These are phyloP conservation scores for Solidago caesia DNA, from an alignment of 129 eudicot species.

Conservation along the genomic window DNA sequence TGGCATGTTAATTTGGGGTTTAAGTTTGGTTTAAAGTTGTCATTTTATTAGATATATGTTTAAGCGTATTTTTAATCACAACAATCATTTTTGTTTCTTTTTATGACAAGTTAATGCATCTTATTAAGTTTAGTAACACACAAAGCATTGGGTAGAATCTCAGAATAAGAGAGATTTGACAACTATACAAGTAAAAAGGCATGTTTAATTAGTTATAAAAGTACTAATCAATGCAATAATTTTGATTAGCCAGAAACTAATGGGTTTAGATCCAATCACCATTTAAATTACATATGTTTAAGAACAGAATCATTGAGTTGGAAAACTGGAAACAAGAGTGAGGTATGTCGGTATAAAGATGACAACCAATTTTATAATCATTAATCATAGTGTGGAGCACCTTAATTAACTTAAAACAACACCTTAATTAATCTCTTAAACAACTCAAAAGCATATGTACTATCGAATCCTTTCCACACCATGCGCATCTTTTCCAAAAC, in stretches of 20 bases:
- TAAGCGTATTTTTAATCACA: too few species aligned
- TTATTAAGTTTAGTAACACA: neutral
- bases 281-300: conserved; percentile 41
- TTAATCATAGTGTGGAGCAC: conserved; percentile 26
- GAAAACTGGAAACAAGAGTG: conserved; percentile 58
- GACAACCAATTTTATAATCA: conserved; percentile 48
- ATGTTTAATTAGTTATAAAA: conserved; percentile 20
- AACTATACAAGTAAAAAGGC: conserved; percentile 15
- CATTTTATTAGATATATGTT: too few species aligned
- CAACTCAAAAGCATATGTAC: conserved; percentile 38
- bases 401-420: conserved; percentile 25
- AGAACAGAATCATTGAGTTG: conserved; percentile 45
- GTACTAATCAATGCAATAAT: conserved; percentile 31
- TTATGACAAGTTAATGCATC: neutral
- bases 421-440: conserved; percentile 29
- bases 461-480: conserved; percentile 40
- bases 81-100: too few species aligned
- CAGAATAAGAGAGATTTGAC: neutral
- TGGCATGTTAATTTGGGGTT: too few species aligned
- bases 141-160: neutral
- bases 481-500: conserved; percentile 41
- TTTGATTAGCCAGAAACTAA: conserved; percentile 34
- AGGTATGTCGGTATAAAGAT: conserved; percentile 60
- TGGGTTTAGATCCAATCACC: conserved; percentile 39
- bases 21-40: too few species aligned